Base-by-base conservation (phyloP, 352 stramenopile genomes). In the Lagenidium sp. region DNA sequence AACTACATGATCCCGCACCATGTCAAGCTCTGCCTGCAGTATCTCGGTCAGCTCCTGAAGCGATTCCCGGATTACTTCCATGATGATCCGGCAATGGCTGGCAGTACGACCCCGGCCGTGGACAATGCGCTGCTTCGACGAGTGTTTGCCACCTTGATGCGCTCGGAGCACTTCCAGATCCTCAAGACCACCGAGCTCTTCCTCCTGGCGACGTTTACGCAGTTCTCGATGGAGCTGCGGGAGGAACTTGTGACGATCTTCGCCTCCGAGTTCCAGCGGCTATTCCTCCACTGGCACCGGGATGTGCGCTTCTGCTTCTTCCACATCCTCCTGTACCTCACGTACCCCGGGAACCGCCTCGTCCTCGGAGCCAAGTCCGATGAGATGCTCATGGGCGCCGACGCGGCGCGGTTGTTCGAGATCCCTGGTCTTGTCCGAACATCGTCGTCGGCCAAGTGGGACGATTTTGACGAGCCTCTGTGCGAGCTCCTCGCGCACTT, bases 241-340 rank as follows among this genome's bases (percentile, higher is more conserved):
- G 36, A 66, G 1, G 56, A 70, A 23, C 45, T 92, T 21, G 63
- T 62, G 10, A 44, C 57, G 15, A 44, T 82, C 23, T 68, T 89
- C 11, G 68, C 61, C 1, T 50, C 31, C 21, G 60, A 85, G 36
- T 69, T 87, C 25, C 64, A 61, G 26, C 63, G 61, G 2, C 65
- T 92, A 21, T 87, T 92, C 48, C 55, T 88, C 28, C 79, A 92
- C 51, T 92, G 79, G 79, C 71, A 84, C 53, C 76, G 74, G 36
- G 79, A 92, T 63, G 79, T 92, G 21, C 76, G 79, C 26, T 92
- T 80, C 50, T 87, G 77, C 55, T 92, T 70, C 68, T 83, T 78
- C 57, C 74, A 89, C 47, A 65, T 85, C 22, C 34, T 92, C 49
- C 45, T 92, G 18, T 92, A 92, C 54, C 60, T 89, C 44, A 84